phyloP scores from a whole-genome alignment of 2,329 filamentous ascomycete species.

The Aspergillus candidus region DNA sequence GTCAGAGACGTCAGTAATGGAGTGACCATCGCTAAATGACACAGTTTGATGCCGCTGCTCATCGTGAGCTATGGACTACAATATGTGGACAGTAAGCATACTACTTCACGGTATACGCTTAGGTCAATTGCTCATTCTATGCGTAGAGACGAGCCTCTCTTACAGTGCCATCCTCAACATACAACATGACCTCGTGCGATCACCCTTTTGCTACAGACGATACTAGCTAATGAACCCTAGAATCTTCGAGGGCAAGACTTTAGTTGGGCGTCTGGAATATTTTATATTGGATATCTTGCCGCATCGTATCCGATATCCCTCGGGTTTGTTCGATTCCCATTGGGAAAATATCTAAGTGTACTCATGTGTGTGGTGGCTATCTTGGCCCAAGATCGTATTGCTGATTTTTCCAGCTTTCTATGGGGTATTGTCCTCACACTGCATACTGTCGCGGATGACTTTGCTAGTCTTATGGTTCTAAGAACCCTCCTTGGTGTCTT shows the following conservation, averaged over 20 bases:
- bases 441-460: conserved; percentile 28
- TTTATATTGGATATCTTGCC: conserved; percentile 23
- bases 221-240: not conserved
- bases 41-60: conserved; percentile 16
- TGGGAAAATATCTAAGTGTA: conserved; percentile 27
- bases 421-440: conserved; percentile 28
- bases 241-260: conserved; percentile 14
- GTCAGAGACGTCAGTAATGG: not conserved
- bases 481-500: conserved; percentile 38
- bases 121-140: too few species aligned
- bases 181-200: conserved; percentile 9
- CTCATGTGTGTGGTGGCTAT: conserved; percentile 9
- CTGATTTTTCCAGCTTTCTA: conserved; percentile 7
- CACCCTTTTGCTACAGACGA: not conserved
- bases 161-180: conserved; percentile 13
- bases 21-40: not conserved
- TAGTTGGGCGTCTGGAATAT: conserved; percentile 18
- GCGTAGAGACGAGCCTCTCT: conserved; percentile 12
- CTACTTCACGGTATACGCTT: too few species aligned
- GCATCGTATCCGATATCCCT: conserved; percentile 31
- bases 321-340: conserved; percentile 26
- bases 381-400: not conserved
- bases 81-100: conserved; percentile 23
- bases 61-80: conserved; percentile 19
- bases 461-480: conserved; percentile 31